Base-by-base conservation (phyloP, 202 grass and related monocot species). In the Elaeis oleifera region DNA sequence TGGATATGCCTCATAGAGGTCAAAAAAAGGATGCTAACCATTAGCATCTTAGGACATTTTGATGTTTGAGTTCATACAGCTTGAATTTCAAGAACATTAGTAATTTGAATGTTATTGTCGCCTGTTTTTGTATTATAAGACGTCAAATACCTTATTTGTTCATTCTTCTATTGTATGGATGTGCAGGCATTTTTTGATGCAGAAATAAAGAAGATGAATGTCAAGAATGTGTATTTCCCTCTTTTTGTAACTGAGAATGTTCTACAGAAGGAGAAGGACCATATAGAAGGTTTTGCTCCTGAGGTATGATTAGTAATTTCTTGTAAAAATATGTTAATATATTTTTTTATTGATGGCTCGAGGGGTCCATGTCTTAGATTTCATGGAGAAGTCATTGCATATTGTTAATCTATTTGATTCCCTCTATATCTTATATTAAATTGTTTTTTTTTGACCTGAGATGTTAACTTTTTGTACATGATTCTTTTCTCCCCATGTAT, bases 201-300 rank as follows among this genome's bases (percentile, higher is more conserved):
- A 18, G 84, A 97, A 79, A 86, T 97, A 49, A 97, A 91, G 26
- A 97, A 89, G 72, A 77, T 92, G 77, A 90, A 90, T 63, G 74
- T 97, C 26, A 85, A 89, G 68, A 86, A 86, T 73, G 71, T 81
- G 50, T 97, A 97, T 81, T 97, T 97, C 21, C 92, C 92, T 49
- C 76, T 97, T 73, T 97, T 92, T 72, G 92, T 97, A 61, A 97
- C 88, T 58, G 92, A 97, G 72, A 97, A 81, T 84, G 88, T 97
- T 36, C 79, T 97, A 16, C 87, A 97, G 56, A 97, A 86, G 72
- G 92, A 91, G 61, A 97, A 97, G 55, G 92, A 92, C 56, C 92
- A 97, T 62, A 91, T 97, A 54, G 92, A 97, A 72, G 92, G 92
- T 64, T 97, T 97, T 77, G 92, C 92, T 74, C 92, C 92, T 49